A percentile compares a stretch with the other conserved stretches of the same genome.
Evolutionary conservation across 2,329 filamentous ascomycete species (phyloP).

Genomic region (Grosmannia clavigera): DNA sequence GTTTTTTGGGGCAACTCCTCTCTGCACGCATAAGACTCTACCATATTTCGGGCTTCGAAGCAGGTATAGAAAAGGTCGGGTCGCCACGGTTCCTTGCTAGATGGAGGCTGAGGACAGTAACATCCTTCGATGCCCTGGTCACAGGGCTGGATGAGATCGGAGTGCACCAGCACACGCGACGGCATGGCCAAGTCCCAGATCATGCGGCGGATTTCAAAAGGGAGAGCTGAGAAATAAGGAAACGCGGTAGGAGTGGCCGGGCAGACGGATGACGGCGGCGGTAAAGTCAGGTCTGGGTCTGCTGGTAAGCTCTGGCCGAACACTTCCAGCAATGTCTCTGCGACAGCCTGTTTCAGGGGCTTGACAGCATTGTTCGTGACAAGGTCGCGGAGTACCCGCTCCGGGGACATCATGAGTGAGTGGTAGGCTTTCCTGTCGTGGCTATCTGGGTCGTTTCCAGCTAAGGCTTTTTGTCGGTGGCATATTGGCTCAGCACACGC

Average conservation of each 20-base stretch:
- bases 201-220: constrained; percentile 11
- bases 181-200: constrained; percentile 11
- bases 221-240: constrained; percentile 5
- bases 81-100: constrained; percentile 9
- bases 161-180: constrained; percentile 7
- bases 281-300: not conserved
- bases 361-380: constrained; percentile 7
- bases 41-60: constrained; percentile 6
- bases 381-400: constrained; percentile 11
- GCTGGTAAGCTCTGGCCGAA: not conserved
- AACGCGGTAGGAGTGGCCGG: not conserved
- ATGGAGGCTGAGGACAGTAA: not conserved
- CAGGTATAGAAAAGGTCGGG: constrained; percentile 11
- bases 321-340: constrained; percentile 7
- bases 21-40: not conserved
- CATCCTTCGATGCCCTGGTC: no score
- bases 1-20: not conserved
- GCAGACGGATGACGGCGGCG: not conserved
- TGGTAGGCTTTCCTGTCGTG: not conserved
- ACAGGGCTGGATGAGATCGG: constrained; percentile 1
- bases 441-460: not conserved
- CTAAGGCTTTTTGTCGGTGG: not conserved
- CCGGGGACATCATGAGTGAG: constrained; percentile 4
- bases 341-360: constrained; percentile 5
- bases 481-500: not conserved